Percentiles rank a stretch among this genome's conserved stretches.
Conservation (phyloP, 192 early-diverging fungal genomes). For the Blastocladiella britannica region DNA sequence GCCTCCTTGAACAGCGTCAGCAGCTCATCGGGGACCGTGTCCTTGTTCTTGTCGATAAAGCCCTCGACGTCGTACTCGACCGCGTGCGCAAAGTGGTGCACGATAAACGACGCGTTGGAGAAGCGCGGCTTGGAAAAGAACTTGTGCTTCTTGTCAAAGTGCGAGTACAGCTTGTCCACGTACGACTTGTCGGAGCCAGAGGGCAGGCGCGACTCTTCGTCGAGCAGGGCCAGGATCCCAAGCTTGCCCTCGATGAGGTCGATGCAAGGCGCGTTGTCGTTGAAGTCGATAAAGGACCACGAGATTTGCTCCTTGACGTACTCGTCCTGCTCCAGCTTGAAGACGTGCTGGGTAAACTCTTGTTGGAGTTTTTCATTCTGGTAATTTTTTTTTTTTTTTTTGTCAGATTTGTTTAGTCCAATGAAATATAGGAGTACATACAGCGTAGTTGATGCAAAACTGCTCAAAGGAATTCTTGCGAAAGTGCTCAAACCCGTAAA, state of each 20-base stretch:
- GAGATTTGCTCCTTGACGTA: conserved; percentile 88
- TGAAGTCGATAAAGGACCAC: conserved; percentile 98
- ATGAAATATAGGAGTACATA: no score
- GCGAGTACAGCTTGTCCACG: conserved; percentile 73
- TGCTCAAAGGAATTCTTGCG: conserved; percentile 99
- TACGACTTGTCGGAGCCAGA: conserved; percentile 67
- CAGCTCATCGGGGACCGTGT: conserved; percentile 87
- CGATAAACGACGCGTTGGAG: conserved; percentile 65
- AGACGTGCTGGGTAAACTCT: conserved; percentile 96
- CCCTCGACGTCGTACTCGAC: conserved; percentile 85
- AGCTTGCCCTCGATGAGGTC: conserved; percentile 92
- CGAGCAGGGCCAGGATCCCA: conserved; percentile 83
- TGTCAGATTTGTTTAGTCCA: no score
- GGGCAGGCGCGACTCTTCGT: conserved; percentile 78
- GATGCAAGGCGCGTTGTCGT: conserved; percentile 96
- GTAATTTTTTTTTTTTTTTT: no score
- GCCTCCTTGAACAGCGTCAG: conserved; percentile 54
- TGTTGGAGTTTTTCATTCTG: conserved; percentile 97
- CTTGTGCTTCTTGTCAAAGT: conserved; percentile 47
- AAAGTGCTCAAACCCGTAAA: conserved; percentile 98
- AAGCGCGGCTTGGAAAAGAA: conserved; percentile 87
- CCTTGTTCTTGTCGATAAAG: conserved; percentile 97
- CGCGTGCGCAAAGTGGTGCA: conserved; percentile 87
- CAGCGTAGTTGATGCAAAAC: conserved; percentile 96
- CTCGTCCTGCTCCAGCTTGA: conserved; percentile 97